phyloP scores from a whole-genome alignment of 2,329 filamentous ascomycete species.

The Eutypa lata region DNA sequence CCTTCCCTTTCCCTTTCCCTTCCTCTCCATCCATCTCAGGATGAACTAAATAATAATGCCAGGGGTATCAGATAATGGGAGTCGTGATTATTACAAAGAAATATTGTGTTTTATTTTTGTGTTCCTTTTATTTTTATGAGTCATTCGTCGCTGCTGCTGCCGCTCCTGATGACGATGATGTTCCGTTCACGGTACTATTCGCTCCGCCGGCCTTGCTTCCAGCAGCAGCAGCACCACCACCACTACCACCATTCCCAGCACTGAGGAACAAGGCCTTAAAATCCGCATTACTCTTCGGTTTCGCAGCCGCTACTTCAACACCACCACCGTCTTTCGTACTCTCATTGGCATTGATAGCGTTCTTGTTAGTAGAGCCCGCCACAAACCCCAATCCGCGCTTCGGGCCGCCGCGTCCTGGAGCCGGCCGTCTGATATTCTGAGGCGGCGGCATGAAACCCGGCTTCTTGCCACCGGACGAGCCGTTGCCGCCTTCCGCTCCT shows the following conservation, averaged over 20 bases:
- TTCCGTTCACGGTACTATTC: too few species aligned
- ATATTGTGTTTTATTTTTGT: neutral
- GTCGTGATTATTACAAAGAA: neutral
- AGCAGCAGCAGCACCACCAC: neutral
- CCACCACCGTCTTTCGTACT: constrained; percentile 9
- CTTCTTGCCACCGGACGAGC: constrained; percentile 26
- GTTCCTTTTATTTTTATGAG: neutral
- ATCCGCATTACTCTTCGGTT: constrained; percentile 53
- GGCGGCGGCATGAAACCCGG: constrained; percentile 42
- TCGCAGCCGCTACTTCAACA: too few species aligned
- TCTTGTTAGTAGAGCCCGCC: constrained; percentile 19
- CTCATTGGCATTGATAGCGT: constrained; percentile 14
- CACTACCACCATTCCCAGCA: neutral
- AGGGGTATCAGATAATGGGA: constrained; percentile 17
- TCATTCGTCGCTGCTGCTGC: neutral
- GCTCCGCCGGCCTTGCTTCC: neutral
- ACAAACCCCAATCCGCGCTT: constrained; percentile 45
- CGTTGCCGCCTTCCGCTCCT: constrained; percentile 33
- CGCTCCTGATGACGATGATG: too few species aligned
- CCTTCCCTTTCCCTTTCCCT: neutral
- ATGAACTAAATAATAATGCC: constrained; percentile 6
- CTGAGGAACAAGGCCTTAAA: constrained; percentile 52
- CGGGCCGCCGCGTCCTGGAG: constrained; percentile 34
- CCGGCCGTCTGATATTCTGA: constrained; percentile 39
- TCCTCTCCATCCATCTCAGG: neutral